A percentile compares a stretch with the other conserved stretches of the same genome.
phyloP scores from a whole-genome alignment of 2,329 filamentous ascomycete genomes.

The Phaeoacremonium minimum region DNA sequence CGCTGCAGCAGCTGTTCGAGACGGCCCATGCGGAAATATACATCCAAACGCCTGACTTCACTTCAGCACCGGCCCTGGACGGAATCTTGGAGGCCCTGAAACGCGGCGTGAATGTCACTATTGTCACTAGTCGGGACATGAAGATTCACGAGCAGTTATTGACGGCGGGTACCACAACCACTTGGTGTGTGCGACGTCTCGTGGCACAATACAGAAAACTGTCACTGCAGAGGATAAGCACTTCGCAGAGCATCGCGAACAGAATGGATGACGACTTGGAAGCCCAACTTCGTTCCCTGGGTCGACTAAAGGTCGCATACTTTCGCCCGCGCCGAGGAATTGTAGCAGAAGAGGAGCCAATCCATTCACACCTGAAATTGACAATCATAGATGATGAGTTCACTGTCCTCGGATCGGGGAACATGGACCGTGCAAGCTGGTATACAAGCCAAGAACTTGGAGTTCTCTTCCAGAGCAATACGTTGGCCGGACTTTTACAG shows the following conservation, averaged over 20 bases:
- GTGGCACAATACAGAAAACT: slow-evolving; percentile 43
- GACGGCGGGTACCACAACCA: slow-evolving; percentile 71
- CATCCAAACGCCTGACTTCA: slow-evolving; percentile 76
- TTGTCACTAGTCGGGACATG: slow-evolving; percentile 64
- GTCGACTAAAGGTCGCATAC: slow-evolving; percentile 54
- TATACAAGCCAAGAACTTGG: slow-evolving; percentile 83
- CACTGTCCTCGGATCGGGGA: slow-evolving; percentile 72
- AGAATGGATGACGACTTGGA: slow-evolving; percentile 32
- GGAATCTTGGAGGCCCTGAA: slow-evolving; percentile 56
- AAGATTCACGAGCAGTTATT: slow-evolving; percentile 80
- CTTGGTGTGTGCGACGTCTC: slow-evolving; percentile 56
- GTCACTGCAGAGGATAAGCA: slow-evolving; percentile 16
- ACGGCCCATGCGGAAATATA: slow-evolving; percentile 56
- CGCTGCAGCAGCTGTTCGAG: slow-evolving; percentile 56
- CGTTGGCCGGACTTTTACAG: slow-evolving; percentile 24
- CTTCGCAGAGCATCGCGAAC: slow-evolving; percentile 3
- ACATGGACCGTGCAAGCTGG: slow-evolving; percentile 83
- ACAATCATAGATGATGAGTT: slow-evolving; percentile 66
- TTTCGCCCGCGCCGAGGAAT: slow-evolving; percentile 36
- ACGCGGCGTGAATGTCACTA: slow-evolving; percentile 63
- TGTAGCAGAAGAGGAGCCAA: slow-evolving; percentile 48
- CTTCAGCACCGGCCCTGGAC: slow-evolving; percentile 58
- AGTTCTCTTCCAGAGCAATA: slow-evolving; percentile 45
- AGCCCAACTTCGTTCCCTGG: slow-evolving; percentile 31
- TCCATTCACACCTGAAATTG: slow-evolving; percentile 75